These are phyloP conservation scores for Lodderomyces jiufengensis DNA, from an alignment of 1,139 yeast genomes.

Conservation along the genomic window DNA sequence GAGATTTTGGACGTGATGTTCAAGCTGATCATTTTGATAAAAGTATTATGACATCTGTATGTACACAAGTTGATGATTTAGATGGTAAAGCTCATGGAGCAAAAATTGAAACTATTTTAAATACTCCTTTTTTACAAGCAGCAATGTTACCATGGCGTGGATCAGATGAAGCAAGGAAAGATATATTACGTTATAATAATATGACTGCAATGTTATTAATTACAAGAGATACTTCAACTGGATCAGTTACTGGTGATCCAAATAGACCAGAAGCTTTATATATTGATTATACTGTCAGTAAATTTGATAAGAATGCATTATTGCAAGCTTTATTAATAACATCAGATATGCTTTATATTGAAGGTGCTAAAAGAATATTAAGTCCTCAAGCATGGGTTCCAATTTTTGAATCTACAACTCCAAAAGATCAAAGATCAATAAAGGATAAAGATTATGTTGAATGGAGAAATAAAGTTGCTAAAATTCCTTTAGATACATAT, in stretches of 20 bases:
- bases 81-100: constrained; percentile 61
- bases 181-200: constrained; percentile 38
- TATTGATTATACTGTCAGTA: constrained; percentile 40
- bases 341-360: constrained; percentile 48
- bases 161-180: constrained; percentile 32
- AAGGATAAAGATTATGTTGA: constrained; percentile 43
- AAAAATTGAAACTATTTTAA: constrained; percentile 49
- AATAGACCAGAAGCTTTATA: constrained; percentile 33
- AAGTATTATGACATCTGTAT: constrained; percentile 52
- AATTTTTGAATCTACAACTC: constrained; percentile 36
- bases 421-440: constrained; percentile 39
- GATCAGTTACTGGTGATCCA: constrained; percentile 36
- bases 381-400: constrained; percentile 39
- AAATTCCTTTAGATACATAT: constrained; percentile 25
- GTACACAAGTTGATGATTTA: constrained; percentile 47
- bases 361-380: constrained; percentile 48
- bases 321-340: constrained; percentile 37
- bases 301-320: constrained; percentile 44
- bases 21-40: constrained; percentile 36
- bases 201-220: constrained; percentile 43
- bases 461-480: constrained; percentile 38
- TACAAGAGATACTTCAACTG: constrained; percentile 47
- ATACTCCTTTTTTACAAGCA: constrained; percentile 41
- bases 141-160: constrained; percentile 45
- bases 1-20: constrained; percentile 38